phyloP scores from a whole-genome alignment of 305 asterid species.

The Fraxinus paxiana region DNA sequence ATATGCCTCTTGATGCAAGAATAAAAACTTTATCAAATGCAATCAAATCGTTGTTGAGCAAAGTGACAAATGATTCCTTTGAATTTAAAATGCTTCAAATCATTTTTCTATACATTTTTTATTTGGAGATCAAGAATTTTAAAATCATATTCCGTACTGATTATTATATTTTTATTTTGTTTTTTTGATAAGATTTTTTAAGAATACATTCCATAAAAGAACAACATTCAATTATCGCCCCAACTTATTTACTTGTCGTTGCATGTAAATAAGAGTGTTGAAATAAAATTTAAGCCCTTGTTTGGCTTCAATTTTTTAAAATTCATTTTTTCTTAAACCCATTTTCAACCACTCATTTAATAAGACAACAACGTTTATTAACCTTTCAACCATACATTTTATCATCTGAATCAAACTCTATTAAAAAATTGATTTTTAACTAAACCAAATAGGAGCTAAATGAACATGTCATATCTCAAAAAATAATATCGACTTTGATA shows the following conservation, averaged over 20 bases:
- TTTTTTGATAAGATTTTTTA: neutral
- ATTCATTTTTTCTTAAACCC: no score
- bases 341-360: no score
- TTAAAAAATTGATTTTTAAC: no score
- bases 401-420: no score
- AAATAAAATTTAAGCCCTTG: neutral
- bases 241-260: neutral
- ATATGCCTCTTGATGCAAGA: neutral
- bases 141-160: neutral
- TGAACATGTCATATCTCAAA: neutral
- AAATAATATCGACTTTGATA: neutral
- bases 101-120: neutral
- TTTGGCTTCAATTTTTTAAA: neutral
- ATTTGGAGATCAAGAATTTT: neutral
- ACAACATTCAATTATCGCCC: neutral
- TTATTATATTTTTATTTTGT: neutral
- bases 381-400: neutral
- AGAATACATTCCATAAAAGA: neutral
- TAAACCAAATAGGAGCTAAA: no score
- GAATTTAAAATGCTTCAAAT: neutral
- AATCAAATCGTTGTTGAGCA: neutral
- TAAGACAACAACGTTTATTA: no score
- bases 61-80: neutral
- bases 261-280: neutral
- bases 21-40: neutral